Base-by-base conservation (phyloP, 192 early-diverging fungal species). In the Chytriomyces sp. region DNA sequence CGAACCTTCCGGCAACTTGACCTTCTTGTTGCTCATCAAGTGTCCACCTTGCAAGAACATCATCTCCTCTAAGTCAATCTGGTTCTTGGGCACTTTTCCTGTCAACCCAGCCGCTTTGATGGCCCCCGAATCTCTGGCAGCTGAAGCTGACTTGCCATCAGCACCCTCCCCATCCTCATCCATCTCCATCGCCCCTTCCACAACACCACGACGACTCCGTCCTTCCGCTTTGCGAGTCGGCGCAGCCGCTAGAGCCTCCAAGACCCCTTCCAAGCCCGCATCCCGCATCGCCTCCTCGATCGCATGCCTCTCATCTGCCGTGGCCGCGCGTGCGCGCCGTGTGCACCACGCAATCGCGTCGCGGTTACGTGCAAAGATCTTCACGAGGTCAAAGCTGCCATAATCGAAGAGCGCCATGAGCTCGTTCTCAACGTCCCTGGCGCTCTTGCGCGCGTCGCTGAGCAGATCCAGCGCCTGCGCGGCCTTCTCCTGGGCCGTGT, bases 21-120 rank as follows among this genome's bases (percentile, higher is more conserved):
- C 92, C 73, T 92, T 91, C 71, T 96, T 96, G 85, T 99, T 99
- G 32, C 96, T 93, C 96, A 98, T 99, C 54, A 98, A 81, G 64
- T 96, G 98, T 4, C 92, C 90, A 59, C 98, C 98, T 81, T 98
- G 93, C 62, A 89, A 76, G 79, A 99, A 99, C 30, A 88, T 82
- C 53, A 99, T 77, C 4, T 91, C 81, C 0, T 95, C 91, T 19
- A 98, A 75, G 78, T 97, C 93, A 30, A 98, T 60, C 4, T 55
- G 70, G 34, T 72, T 69, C 58, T 64, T 71, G 32, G 85, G 85
- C 28, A 68, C 52, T 39, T 88, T 58, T 44, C 83, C 86, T 49
- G 80, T 82, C 28, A 82, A 59, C 79, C 57, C 41, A 72, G 49
- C 52, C 3, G 57, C 25, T 22, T 73, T 63, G 58, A 53, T 63